Base-by-base conservation (phyloP, 495 filamentous ascomycete species). In the Durotheca rogersii region DNA sequence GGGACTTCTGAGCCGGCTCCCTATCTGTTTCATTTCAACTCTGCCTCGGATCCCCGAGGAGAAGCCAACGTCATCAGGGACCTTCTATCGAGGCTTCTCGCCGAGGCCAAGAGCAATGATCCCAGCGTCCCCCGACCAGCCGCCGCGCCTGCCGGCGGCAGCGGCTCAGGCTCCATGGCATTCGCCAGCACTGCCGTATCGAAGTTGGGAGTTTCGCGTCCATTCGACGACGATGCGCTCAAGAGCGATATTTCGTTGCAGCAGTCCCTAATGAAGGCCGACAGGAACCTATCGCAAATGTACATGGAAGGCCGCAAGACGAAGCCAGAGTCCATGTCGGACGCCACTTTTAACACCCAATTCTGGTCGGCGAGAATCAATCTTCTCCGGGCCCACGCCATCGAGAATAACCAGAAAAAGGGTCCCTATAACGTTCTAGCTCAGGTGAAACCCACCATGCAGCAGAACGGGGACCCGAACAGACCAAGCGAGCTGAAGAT, bases 341-440 rank as follows among this genome's bases (percentile, higher is more conserved):
- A 86, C 12, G 73, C 77, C 0, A 80, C 89, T 51, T 95, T 96
- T 63, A 86, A 88, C 53, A 73, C 82, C 1, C 92, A 94, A 65
- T 98, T 98, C 72, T 98, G 93, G 93, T 86, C 89, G 2, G 85
- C 86, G 3, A 77, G 94, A 14, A 73, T 90, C 25, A 88, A 87
- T 67, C 72, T 96, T 1, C 76, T 98, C 10, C 85, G 94, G 17
- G 86, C 90, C 0, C 88, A 96, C 72, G 92, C 88, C 9, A 90
- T 96, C 39, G 90, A 96, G 70, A 81, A 79, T 50, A 81, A 81
- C 53, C 93, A 98, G 70, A 84, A 80, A 51, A 81, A 84, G 42
- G 93, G 92, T 1, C 80, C 87, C 0, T 95, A 96, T 67, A 97
- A 98, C 58, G 89, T 97, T 4, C 74, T 98, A 2, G 89, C 93